These are phyloP conservation scores for Didymella lethalis DNA, from an alignment of 2,329 filamentous ascomycete genomes.

Conservation along the genomic window DNA sequence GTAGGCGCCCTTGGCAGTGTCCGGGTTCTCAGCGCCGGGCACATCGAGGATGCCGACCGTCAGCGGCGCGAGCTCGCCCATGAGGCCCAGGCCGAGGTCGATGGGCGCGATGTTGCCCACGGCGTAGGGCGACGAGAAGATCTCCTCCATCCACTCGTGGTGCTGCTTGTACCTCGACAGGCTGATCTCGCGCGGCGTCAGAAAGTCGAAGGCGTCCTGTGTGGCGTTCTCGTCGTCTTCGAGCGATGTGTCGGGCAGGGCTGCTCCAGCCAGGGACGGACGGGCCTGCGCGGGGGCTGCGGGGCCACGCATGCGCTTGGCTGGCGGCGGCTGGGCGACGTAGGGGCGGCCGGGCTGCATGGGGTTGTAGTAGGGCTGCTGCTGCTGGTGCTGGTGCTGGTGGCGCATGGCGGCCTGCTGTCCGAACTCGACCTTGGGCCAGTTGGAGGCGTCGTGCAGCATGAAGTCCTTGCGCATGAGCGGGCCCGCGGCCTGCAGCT, in stretches of 20 bases:
- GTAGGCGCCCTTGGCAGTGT: slow-evolving; percentile 37
- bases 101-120: slow-evolving; percentile 85
- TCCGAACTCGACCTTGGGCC: slow-evolving; percentile 85
- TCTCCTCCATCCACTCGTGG: slow-evolving; percentile 99
- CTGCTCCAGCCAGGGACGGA: slow-evolving; percentile 46
- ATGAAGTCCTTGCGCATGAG: slow-evolving; percentile 90
- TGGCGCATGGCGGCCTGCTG: slow-evolving; percentile 35
- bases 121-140: slow-evolving; percentile 88
- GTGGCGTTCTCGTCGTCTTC: slow-evolving; percentile 93
- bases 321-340: slow-evolving; percentile 53
- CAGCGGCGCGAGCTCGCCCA: slow-evolving; percentile 79
- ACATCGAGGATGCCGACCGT: slow-evolving; percentile 86
- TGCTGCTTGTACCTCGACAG: slow-evolving; percentile 88
- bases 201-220: slow-evolving; percentile 85
- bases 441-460: slow-evolving; percentile 86
- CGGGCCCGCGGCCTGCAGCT: slow-evolving; percentile 75
- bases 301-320: slow-evolving; percentile 55
- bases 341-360: slow-evolving; percentile 47
- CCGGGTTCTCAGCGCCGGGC: slow-evolving; percentile 42
- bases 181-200: slow-evolving; percentile 90
- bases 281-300: slow-evolving; percentile 53
- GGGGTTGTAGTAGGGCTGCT: slow-evolving; percentile 46
- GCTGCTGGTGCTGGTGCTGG: slow-evolving; percentile 35
- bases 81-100: slow-evolving; percentile 81
- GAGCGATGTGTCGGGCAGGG: slow-evolving; percentile 58